phyloP scores from a whole-genome alignment of 495 filamentous ascomycete genomes.

The Aspergillus egyptiacus region DNA sequence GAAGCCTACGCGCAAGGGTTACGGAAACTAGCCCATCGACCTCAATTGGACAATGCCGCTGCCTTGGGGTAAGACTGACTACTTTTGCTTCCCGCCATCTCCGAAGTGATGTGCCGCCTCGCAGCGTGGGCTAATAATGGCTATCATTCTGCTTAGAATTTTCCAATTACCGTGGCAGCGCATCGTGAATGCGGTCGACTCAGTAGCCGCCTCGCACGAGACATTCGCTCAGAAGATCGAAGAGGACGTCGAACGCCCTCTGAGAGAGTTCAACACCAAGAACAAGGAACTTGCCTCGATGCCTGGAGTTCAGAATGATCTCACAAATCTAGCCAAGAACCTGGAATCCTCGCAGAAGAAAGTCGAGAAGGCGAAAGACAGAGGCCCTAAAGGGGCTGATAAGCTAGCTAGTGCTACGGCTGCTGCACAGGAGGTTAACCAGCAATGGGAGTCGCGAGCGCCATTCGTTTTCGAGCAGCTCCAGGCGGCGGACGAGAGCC shows the following conservation, averaged over 20 bases:
- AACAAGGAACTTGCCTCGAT: slow-evolving; percentile 83
- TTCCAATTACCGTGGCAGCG: slow-evolving; percentile 91
- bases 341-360: slow-evolving; percentile 81
- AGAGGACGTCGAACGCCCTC: slow-evolving; percentile 79
- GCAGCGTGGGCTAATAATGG: not conserved
- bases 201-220: slow-evolving; percentile 78
- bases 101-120: not conserved
- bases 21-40: slow-evolving; percentile 66
- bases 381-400: slow-evolving; percentile 70
- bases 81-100: not conserved
- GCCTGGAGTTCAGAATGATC: slow-evolving; percentile 73
- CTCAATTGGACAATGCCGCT: slow-evolving; percentile 63
- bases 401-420: slow-evolving; percentile 72
- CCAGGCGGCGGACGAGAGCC: slow-evolving; percentile 82
- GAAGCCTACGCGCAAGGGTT: slow-evolving; percentile 83
- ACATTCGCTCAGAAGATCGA: slow-evolving; percentile 80
- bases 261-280: slow-evolving; percentile 64
- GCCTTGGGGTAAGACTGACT: slow-evolving; percentile 69
- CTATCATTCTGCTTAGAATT: slow-evolving; percentile 48
- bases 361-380: slow-evolving; percentile 75
- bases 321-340: slow-evolving; percentile 74
- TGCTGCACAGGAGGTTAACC: slow-evolving; percentile 67
- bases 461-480: slow-evolving; percentile 94
- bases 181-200: slow-evolving; percentile 73
- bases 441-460: slow-evolving; percentile 92